Conservation (phyloP, 2,329 filamentous ascomycete species). For the Verticillium klebahnii region DNA sequence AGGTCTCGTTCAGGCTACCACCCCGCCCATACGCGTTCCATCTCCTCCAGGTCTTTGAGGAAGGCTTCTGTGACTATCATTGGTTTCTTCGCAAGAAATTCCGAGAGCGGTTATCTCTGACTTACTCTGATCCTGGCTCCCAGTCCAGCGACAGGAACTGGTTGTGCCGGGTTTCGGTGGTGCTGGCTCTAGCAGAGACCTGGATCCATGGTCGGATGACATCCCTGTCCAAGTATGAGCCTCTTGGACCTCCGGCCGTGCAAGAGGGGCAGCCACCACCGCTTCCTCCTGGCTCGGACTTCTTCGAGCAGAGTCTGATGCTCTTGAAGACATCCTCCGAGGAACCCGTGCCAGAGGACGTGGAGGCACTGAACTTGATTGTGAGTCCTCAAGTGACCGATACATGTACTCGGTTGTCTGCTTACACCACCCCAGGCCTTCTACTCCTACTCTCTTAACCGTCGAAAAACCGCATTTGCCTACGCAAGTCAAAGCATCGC, state of each 20-base stretch:
- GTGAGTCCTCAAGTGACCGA: not conserved
- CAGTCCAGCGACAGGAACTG: slow-evolving; percentile 14
- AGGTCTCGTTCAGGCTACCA: slow-evolving; percentile 12
- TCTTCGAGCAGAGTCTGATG: slow-evolving; percentile 12
- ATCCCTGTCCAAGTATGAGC: not conserved
- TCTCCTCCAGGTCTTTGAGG: slow-evolving; percentile 12
- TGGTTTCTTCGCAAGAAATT: slow-evolving; percentile 13
- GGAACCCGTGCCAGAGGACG: slow-evolving; percentile 7
- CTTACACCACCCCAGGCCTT: slow-evolving; percentile 2
- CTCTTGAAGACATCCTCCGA: slow-evolving; percentile 9
- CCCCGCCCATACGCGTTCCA: slow-evolving; percentile 11
- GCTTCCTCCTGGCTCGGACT: slow-evolving; percentile 10
- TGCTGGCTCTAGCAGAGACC: slow-evolving; percentile 13
- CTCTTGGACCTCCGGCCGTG: not conserved
- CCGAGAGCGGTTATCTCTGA: slow-evolving; percentile 6
- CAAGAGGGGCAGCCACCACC: not conserved
- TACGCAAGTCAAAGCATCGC: slow-evolving; percentile 11
- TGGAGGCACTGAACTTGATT: slow-evolving; percentile 7
- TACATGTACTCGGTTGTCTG: too few species aligned
- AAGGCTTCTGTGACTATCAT: slow-evolving; percentile 16
- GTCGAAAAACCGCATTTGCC: slow-evolving; percentile 9
- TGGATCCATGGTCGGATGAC: slow-evolving; percentile 8
- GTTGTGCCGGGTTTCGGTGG: slow-evolving; percentile 12
- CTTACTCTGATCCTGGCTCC: slow-evolving; percentile 11
- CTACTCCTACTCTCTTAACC: slow-evolving; percentile 12